Base-by-base conservation (phyloP, 2,329 filamentous ascomycete species). In the Alternaria angustiovoidea region DNA sequence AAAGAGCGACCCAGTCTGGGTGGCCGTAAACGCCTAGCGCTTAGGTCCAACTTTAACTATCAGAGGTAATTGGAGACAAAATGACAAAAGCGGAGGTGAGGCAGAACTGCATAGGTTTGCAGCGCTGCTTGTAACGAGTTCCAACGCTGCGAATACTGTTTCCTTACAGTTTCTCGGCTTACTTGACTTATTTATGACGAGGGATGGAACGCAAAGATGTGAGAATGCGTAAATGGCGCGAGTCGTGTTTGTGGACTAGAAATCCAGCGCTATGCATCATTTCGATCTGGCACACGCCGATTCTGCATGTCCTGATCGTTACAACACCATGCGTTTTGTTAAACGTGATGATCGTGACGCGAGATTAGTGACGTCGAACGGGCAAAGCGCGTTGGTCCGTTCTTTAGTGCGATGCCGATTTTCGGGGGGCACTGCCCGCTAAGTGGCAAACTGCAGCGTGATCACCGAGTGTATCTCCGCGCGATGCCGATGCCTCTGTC, bases 361-460 rank as follows among this genome's bases (percentile, higher is more conserved):
- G 46, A 41, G 20, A 43, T 32, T 57, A 57, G 47, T 20, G 39
- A 55, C 43, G 47, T 32, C 30, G 41, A 53, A 39, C 2, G 30
- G 16, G 38, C 26, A 28, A 53, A n/a, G 34, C 48, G 16, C 22
- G 24, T 22, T 48, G 44, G 44, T 34, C 38, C 26, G 30, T 51
- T 30, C n/a, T 44, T 22, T 43, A 36, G 57, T 47, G 57, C 39
- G 46, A 59, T 59, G 56, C 18, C 34, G 42, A 48, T 36, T 39
- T 48, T 39, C n/a, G 16, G 38, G 38, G 26, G 36, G 57, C 57
- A 49, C 43, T 48, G 52, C 44, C 36, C 43, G 52, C 44, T 46
- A 51, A 20, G 51, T 59, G 52, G 57, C 52, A 36, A 59, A 38
- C 24, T 54, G 57, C 51, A 49, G 57, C 44, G 38, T 47, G 38